Evolutionary conservation across 495 filamentous ascomycete species (phyloP).

Genomic region (Tuber borchii): DNA sequence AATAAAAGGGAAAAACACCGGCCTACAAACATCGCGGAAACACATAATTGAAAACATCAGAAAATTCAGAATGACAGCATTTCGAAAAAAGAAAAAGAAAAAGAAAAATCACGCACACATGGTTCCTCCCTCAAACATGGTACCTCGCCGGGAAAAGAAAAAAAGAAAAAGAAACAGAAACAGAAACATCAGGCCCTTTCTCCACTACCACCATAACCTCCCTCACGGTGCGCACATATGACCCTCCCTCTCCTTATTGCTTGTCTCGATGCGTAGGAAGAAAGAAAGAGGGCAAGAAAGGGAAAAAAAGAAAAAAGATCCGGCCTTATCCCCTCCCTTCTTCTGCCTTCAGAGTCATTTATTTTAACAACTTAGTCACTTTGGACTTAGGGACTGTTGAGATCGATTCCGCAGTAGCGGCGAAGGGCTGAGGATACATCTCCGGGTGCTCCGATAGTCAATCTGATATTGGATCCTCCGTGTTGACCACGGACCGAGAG

Average conservation of each 20-base stretch:
- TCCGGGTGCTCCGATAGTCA: not conserved
- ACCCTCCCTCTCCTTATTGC: not conserved
- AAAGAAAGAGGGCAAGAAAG: not conserved
- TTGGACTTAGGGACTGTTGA: not conserved
- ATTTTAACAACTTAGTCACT: not conserved
- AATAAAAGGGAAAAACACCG: not conserved
- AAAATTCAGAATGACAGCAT: not conserved
- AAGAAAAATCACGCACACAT: not conserved
- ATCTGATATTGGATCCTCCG: not conserved
- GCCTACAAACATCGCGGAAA: not conserved
- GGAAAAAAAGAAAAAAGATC: not conserved
- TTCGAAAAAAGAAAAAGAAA: not conserved
- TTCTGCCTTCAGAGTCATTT: not conserved
- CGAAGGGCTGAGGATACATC: not conserved
- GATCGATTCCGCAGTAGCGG: not conserved
- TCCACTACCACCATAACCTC: not conserved
- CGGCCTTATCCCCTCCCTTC: not conserved
- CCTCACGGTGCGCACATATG: no score
- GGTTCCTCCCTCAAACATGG: not conserved
- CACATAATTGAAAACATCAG: not conserved
- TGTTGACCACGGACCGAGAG: accelerated
- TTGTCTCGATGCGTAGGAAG: not conserved
- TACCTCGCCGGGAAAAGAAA: not conserved
- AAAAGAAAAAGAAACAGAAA: not conserved
- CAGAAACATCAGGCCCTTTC: not conserved